Conservation (phyloP, 768 basidiomycete genomes). For the Suillus subaureus region DNA sequence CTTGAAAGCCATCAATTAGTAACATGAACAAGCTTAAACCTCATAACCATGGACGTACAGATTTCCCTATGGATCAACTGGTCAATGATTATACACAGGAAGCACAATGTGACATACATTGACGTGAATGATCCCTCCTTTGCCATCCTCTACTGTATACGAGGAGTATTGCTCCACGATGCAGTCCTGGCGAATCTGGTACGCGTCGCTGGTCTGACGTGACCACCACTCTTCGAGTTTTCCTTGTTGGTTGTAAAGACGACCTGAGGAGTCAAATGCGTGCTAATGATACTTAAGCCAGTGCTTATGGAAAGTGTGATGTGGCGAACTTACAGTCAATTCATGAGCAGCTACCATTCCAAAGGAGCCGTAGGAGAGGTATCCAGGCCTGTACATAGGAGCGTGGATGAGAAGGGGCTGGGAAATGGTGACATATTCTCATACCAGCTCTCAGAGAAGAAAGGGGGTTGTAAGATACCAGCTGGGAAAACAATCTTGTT, state of each 20-base stretch:
- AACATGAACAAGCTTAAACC: background rate
- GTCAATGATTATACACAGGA: slow-evolving; percentile 2
- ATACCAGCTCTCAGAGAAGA: slow-evolving; percentile 82
- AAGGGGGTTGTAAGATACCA: slow-evolving; percentile 91
- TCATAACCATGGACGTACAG: slow-evolving; percentile 46
- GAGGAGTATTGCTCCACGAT: slow-evolving; percentile 91
- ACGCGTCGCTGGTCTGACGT: slow-evolving; percentile 80
- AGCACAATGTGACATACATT: slow-evolving; percentile 56
- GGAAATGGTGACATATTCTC: slow-evolving; percentile 16
- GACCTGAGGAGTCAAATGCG: slow-evolving; percentile 88
- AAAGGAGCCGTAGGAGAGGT: slow-evolving; percentile 90
- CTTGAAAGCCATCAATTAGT: slow-evolving; percentile 39
- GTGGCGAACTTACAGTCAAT: slow-evolving; percentile 60
- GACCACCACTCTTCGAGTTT: slow-evolving; percentile 94
- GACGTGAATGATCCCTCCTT: slow-evolving; percentile 81
- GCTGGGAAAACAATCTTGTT: slow-evolving; percentile 91
- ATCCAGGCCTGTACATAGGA: slow-evolving; percentile 66
- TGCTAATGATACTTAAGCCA: slow-evolving; percentile 48
- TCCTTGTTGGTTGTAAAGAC: slow-evolving; percentile 89
- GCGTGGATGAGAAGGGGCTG: background rate
- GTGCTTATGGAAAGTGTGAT: background rate
- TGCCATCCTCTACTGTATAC: slow-evolving; percentile 84
- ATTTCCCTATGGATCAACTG: slow-evolving; percentile 56
- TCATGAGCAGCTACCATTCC: slow-evolving; percentile 94
- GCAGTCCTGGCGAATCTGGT: slow-evolving; percentile 81